These are phyloP conservation scores for Aristolochia californica DNA, from an alignment of 164 flowering plant genomes.

Conservation along the genomic window DNA sequence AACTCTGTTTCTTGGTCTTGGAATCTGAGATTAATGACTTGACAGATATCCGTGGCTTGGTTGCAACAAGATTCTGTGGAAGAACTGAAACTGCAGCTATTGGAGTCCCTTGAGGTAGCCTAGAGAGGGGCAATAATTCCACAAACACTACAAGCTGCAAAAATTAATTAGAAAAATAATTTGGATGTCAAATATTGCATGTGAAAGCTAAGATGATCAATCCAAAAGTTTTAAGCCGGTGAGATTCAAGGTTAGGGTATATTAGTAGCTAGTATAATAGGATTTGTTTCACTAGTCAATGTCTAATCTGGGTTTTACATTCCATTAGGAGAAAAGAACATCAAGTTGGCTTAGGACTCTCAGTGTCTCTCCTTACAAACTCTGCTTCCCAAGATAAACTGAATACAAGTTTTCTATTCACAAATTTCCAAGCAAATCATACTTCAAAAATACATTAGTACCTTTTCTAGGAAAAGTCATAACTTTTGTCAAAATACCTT, in stretches of 20 bases:
- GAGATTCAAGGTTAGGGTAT: neutral
- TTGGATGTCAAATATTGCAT: neutral
- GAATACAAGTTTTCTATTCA: too few species aligned
- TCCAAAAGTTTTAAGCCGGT: neutral
- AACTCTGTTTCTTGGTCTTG: slow-evolving; percentile 19
- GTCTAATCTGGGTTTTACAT: too few species aligned
- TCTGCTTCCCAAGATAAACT: too few species aligned
- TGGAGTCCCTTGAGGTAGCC: slow-evolving; percentile 37
- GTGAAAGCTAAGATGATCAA: neutral
- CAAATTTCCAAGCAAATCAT: too few species aligned
- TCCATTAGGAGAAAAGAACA: too few species aligned
- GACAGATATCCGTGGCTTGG: slow-evolving; percentile 69
- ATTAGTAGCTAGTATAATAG: too few species aligned
- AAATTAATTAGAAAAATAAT: neutral
- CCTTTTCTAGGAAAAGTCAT: too few species aligned
- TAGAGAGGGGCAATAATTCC: slow-evolving; percentile 64
- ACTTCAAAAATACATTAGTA: too few species aligned
- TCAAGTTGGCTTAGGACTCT: too few species aligned
- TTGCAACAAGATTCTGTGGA: slow-evolving; percentile 40
- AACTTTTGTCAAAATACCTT: too few species aligned
- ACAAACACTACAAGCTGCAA: slow-evolving; percentile 61
- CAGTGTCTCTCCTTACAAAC: too few species aligned
- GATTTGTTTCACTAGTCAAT: too few species aligned
- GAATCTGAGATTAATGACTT: slow-evolving; percentile 43
- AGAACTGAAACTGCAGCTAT: slow-evolving; percentile 74